Conservation (phyloP, 2,329 filamentous ascomycete species). For the Zymoseptoria passerinii region DNA sequence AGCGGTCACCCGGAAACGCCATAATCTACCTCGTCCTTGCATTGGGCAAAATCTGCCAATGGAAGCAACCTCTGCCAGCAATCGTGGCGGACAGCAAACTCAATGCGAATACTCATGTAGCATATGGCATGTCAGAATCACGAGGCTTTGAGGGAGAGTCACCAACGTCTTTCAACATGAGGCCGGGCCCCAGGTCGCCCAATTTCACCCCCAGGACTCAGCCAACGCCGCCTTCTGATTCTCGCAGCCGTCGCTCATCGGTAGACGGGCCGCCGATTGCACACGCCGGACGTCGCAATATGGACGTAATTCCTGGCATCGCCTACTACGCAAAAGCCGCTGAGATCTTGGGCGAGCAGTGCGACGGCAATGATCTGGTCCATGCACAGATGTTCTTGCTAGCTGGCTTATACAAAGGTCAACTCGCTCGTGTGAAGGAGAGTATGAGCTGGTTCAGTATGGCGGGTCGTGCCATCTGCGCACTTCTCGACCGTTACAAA, state of each 20-base stretch:
- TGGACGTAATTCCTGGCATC: constrained; percentile 80
- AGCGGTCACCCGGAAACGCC: constrained; percentile 67
- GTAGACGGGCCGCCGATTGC: constrained; percentile 19
- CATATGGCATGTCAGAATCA: constrained; percentile 19
- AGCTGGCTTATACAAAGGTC: constrained; percentile 80
- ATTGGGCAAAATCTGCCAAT: constrained; percentile 70
- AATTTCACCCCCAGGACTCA: constrained; percentile 28
- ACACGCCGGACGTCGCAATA: constrained; percentile 26
- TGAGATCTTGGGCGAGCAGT: constrained; percentile 75
- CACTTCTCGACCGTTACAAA: constrained; percentile 65
- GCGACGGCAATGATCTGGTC: constrained; percentile 69
- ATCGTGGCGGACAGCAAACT: constrained; percentile 46
- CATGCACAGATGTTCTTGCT: constrained; percentile 80
- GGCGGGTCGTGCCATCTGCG: constrained; percentile 54
- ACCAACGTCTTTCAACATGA: constrained; percentile 25
- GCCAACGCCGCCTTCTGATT: constrained; percentile 25
- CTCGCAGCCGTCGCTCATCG: constrained; percentile 25
- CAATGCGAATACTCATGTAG: constrained; percentile 31
- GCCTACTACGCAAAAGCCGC: constrained; percentile 83
- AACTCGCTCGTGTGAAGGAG: constrained; percentile 76
- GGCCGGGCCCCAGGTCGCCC: constrained; percentile 33
- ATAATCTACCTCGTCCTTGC: constrained; percentile 77
- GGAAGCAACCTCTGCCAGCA: constrained; percentile 44
- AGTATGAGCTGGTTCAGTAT: constrained; percentile 65
- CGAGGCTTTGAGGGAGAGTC: constrained; percentile 20